Conservation (phyloP, 2,329 filamentous ascomycete genomes). For the Coleophoma crateriformis region DNA sequence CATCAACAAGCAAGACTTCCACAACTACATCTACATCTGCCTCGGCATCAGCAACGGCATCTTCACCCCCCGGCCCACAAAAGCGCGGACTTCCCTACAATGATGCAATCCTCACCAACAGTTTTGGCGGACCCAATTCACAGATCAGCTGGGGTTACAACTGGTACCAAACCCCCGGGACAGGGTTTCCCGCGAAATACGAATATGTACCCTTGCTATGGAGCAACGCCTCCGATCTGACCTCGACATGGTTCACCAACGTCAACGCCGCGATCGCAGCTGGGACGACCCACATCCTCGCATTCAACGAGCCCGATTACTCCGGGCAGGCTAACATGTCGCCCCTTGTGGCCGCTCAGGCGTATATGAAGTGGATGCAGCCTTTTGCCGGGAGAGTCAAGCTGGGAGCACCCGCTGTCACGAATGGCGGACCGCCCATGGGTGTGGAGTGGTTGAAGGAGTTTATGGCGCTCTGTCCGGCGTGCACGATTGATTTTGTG, state of each 20-base stretch:
- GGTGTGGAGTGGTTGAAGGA: slow-evolving; percentile 34
- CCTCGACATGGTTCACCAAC: not conserved
- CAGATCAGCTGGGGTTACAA: slow-evolving; percentile 59
- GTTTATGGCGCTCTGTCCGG: slow-evolving; percentile 33
- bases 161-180: slow-evolving; percentile 47
- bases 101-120: slow-evolving; percentile 30
- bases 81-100: slow-evolving; percentile 50
- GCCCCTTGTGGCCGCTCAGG: slow-evolving; percentile 28
- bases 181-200: slow-evolving; percentile 33
- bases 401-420: slow-evolving; percentile 37
- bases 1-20: no score
- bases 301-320: slow-evolving; percentile 67
- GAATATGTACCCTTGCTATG: slow-evolving; percentile 59
- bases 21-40: no score
- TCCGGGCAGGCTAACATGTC: slow-evolving; percentile 43
- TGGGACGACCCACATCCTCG: slow-evolving; percentile 51
- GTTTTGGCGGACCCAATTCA: slow-evolving; percentile 35
- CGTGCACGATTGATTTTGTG: slow-evolving; percentile 36
- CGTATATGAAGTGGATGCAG: slow-evolving; percentile 33
- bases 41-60: no score
- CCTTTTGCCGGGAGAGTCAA: slow-evolving; percentile 32
- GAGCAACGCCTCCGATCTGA: slow-evolving; percentile 35
- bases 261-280: slow-evolving; percentile 34
- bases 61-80: no score
- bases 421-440: slow-evolving; percentile 24